phyloP scores from a whole-genome alignment of 805 yeast species.

The Nakazawaea ernobii region DNA sequence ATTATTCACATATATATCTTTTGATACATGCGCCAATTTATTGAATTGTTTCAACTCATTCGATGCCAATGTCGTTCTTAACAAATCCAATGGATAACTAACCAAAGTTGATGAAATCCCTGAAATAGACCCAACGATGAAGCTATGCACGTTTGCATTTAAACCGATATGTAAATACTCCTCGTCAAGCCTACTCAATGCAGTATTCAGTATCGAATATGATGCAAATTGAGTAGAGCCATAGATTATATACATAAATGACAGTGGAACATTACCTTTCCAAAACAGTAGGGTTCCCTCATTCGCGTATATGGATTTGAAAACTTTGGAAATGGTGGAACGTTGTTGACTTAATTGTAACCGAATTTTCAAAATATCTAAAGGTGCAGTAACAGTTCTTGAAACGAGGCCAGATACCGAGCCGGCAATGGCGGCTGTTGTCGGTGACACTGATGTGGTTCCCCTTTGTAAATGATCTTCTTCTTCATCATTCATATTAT shows the following conservation, averaged over 20 bases:
- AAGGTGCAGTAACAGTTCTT: slow-evolving; percentile 55
- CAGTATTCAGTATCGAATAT: slow-evolving; percentile 49
- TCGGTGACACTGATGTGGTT: slow-evolving; percentile 1
- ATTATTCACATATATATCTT: slow-evolving; percentile 19
- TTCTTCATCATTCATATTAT: neutral
- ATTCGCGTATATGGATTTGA: slow-evolving; percentile 23
- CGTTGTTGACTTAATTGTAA: slow-evolving; percentile 48
- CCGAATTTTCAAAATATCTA: slow-evolving; percentile 74
- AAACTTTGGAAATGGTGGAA: slow-evolving; percentile 35
- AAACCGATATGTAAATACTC: slow-evolving; percentile 17
- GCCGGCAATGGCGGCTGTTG: slow-evolving; percentile 45
- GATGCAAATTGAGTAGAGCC: slow-evolving; percentile 83
- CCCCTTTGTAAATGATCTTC: slow-evolving; percentile 9
- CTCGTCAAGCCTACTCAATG: slow-evolving; percentile 28
- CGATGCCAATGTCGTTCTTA: slow-evolving; percentile 82
- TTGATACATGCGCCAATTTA: slow-evolving; percentile 29
- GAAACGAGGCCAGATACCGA: slow-evolving; percentile 61
- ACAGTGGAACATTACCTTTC: slow-evolving; percentile 96
- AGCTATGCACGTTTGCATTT: slow-evolving; percentile 35
- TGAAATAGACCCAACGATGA: slow-evolving; percentile 67
- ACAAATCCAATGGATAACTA: slow-evolving; percentile 88
- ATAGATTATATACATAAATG: slow-evolving; percentile 73
- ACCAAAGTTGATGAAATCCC: slow-evolving; percentile 67
- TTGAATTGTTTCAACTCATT: slow-evolving; percentile 33
- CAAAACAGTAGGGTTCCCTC: slow-evolving; percentile 82